A percentile compares a stretch with the other conserved stretches of the same genome.
phyloP scores from a whole-genome alignment of 169 alveolate species.

The Eimeria praecox region DNA sequence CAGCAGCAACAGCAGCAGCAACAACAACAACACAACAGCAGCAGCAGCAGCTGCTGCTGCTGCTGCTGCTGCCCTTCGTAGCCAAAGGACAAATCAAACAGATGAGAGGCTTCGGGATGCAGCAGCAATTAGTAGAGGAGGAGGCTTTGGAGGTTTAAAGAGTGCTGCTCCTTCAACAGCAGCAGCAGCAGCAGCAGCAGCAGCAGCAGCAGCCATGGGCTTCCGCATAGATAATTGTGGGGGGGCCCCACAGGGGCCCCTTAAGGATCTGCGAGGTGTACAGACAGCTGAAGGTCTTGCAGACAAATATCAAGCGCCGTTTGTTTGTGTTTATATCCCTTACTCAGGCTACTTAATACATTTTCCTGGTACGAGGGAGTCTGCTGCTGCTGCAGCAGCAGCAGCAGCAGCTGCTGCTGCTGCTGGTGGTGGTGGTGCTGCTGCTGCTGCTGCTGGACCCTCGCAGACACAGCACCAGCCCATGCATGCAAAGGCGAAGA shows the following conservation, averaged over 20 bases:
- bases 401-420: conserved; percentile 49
- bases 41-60: conserved; percentile 58
- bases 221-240: background rate
- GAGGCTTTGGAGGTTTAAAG: background rate
- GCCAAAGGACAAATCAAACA: background rate
- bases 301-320: conserved; percentile 63
- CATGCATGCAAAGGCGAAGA: conserved; percentile 20
- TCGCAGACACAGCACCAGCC: background rate
- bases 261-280: conserved; percentile 61
- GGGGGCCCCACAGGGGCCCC: conserved; percentile 68
- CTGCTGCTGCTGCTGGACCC: background rate
- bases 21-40: too few relatives aligned
- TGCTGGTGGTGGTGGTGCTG: background rate
- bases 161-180: background rate
- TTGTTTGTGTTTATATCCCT: conserved; percentile 71
- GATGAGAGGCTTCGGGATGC: conserved; percentile 24
- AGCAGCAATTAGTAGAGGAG: background rate
- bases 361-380: conserved; percentile 39
- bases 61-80: conserved; percentile 59
- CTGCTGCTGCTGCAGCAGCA: conserved; percentile 43
- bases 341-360: conserved; percentile 56
- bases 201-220: conserved; percentile 64
- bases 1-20: conserved; percentile 27
- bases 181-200: conserved; percentile 54
- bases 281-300: conserved; percentile 76